Evolutionary conservation across 2,329 filamentous ascomycete species (phyloP).

Genomic region (Xylaria polymorpha): DNA sequence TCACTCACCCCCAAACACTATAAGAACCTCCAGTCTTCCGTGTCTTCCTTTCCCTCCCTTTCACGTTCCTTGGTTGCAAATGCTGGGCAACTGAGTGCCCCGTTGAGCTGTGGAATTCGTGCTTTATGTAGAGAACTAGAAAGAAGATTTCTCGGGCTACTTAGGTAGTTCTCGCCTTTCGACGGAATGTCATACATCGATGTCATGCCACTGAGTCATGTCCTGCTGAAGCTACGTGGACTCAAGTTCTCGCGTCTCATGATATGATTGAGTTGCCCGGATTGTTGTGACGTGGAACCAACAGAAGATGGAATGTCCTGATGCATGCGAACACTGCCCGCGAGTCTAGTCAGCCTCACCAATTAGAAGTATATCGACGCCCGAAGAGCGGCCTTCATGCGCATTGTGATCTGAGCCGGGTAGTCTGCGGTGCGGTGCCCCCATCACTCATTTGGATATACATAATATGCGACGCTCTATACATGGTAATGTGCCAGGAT

Average conservation of each 20-base stretch:
- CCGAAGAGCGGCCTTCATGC: constrained; percentile 4
- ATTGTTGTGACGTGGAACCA: constrained; percentile 28
- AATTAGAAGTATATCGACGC: constrained; percentile 2
- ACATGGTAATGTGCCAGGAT: background rate
- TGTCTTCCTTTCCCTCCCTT: background rate
- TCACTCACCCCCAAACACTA: background rate
- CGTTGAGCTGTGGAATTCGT: background rate
- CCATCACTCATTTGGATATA: constrained; percentile 7
- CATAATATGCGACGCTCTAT: background rate
- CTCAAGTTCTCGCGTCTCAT: constrained; percentile 8
- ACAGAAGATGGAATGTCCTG: constrained; percentile 4
- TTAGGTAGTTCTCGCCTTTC: background rate
- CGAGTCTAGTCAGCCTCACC: constrained; percentile 19
- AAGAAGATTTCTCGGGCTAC: background rate
- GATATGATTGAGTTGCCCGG: constrained; percentile 17
- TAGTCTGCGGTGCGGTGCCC: constrained; percentile 3
- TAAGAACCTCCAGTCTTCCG: background rate
- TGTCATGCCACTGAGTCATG: constrained; percentile 6
- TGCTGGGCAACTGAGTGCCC: background rate
- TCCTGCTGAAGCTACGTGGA: constrained; percentile 14
- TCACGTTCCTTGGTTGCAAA: background rate
- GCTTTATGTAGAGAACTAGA: background rate
- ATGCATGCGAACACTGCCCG: constrained; percentile 2
- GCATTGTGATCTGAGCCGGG: constrained; percentile 15
- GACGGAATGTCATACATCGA: constrained; percentile 1